phyloP scores from a whole-genome alignment of 129 eudicot genomes.

The Tagetes erecta region DNA sequence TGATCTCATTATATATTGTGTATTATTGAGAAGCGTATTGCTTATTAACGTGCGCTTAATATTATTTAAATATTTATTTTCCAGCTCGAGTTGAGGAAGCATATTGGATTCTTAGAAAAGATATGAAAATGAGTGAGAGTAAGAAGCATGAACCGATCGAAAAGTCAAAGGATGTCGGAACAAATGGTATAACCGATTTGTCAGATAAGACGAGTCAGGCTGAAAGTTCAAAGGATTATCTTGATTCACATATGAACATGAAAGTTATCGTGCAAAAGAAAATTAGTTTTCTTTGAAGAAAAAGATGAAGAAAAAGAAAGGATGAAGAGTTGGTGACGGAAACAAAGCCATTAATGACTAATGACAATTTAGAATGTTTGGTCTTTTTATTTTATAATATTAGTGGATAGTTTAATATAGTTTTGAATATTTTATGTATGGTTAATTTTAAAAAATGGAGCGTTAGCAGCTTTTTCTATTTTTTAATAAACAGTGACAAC shows the following conservation, averaged over 20 bases:
- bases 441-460: too few species aligned
- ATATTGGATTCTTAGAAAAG: conserved; percentile 62
- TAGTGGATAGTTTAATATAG: too few species aligned
- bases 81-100: conserved; percentile 80
- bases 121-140: conserved; percentile 33
- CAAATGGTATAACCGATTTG: conserved; percentile 18
- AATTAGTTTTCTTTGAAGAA: too few species aligned
- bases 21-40: neutral
- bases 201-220: conserved; percentile 21
- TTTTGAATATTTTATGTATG: too few species aligned
- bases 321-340: too few species aligned
- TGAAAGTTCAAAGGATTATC: conserved; percentile 24
- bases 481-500: too few species aligned
- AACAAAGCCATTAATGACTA: too few species aligned
- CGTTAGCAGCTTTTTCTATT: too few species aligned
- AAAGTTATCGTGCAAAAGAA: neutral
- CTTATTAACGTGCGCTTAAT: neutral
- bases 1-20: neutral
- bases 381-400: too few species aligned
- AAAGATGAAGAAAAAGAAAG: too few species aligned
- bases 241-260: conserved; percentile 32
- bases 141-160: conserved; percentile 20
- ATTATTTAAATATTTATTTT: conserved; percentile 30
- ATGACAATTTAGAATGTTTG: too few species aligned
- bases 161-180: conserved; percentile 31